These are phyloP conservation scores for Basipetospora chlamydospora DNA, from an alignment of 2,329 filamentous ascomycete genomes.

Conservation along the genomic window DNA sequence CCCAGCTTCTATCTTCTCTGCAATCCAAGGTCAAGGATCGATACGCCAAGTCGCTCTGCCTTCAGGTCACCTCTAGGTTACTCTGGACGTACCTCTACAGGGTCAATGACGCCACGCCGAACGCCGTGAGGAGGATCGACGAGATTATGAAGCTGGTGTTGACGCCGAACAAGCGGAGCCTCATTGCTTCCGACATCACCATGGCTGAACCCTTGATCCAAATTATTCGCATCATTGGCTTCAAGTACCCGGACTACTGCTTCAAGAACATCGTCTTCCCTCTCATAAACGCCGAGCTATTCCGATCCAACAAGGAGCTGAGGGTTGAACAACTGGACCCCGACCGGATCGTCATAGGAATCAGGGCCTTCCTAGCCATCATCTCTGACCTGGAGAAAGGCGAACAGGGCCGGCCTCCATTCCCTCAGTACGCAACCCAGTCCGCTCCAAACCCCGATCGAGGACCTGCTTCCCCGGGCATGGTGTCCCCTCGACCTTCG, in stretches of 20 bases:
- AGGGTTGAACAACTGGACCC: constrained; percentile 89
- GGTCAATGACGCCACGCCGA: constrained; percentile 53
- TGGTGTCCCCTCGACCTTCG: constrained; percentile 19
- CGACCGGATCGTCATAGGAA: constrained; percentile 94
- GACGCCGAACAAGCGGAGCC: constrained; percentile 63
- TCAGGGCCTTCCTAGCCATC: constrained; percentile 81
- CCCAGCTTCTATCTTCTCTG: constrained; percentile 62
- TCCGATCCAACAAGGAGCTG: constrained; percentile 58
- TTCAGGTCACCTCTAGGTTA: constrained; percentile 80
- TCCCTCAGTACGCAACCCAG: constrained; percentile 47
- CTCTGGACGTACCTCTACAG: constrained; percentile 93
- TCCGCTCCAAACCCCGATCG: constrained; percentile 22
- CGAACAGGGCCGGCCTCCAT: constrained; percentile 63
- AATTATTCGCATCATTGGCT: constrained; percentile 86
- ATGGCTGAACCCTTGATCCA: constrained; percentile 85
- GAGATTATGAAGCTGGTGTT: constrained; percentile 78
- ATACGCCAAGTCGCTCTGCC: constrained; percentile 57
- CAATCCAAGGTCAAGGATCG: constrained; percentile 78
- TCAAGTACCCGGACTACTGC: constrained; percentile 84
- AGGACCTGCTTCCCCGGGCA: constrained; percentile 33
- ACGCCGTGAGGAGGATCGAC: constrained; percentile 66
- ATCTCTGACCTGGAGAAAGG: constrained; percentile 86
- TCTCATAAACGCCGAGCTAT: constrained; percentile 83
- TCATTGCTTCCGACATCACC: constrained; percentile 69
- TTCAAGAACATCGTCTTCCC: constrained; percentile 91